Evolutionary conservation across 139 green algal species (phyloP).

Genomic region (Chlamydomonas sphaeroides): DNA sequence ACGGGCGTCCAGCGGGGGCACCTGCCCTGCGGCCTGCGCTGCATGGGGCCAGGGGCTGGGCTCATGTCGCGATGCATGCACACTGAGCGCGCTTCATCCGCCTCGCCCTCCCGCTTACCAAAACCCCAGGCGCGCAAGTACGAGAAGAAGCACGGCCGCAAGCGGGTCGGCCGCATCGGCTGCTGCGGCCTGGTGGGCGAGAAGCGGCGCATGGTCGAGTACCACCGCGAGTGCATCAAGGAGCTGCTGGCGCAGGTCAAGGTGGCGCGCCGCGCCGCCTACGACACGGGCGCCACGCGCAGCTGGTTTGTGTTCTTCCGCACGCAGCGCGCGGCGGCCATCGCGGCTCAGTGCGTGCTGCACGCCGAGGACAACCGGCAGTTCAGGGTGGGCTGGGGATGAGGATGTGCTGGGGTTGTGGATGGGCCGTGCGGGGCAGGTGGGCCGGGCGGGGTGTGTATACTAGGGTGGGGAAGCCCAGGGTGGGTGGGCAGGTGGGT

Average conservation of each 20-base stretch:
- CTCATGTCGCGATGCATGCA: too few species aligned
- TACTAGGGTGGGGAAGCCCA: too few species aligned
- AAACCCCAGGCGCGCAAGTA: constrained; percentile 23
- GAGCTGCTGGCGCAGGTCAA: constrained; percentile 37
- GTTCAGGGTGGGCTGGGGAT: constrained; percentile 62
- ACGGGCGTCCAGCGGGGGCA: not conserved
- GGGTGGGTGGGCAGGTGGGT: too few species aligned
- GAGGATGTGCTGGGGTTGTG: too few species aligned
- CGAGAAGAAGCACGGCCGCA: not conserved
- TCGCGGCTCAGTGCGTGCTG: constrained; percentile 55
- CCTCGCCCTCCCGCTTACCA: too few species aligned
- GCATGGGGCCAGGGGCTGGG: too few species aligned
- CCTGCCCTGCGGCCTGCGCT: too few species aligned
- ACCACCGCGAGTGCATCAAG: constrained; percentile 36
- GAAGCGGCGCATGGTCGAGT: constrained; percentile 5
- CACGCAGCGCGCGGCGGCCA: constrained; percentile 49
- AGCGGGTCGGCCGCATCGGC: not conserved
- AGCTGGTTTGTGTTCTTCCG: constrained; percentile 72
- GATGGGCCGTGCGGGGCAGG: too few species aligned
- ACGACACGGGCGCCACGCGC: constrained; percentile 36
- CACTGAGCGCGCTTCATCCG: too few species aligned
- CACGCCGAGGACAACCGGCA: constrained; percentile 57
- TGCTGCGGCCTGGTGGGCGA: constrained; percentile 24
- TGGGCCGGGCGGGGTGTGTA: too few species aligned
- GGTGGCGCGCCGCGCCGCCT: constrained; percentile 41